A percentile compares a stretch with the other conserved stretches of the same genome.
Evolutionary conservation across 2,329 filamentous ascomycete genomes (phyloP).

Genomic region (Fusarium sp.): DNA sequence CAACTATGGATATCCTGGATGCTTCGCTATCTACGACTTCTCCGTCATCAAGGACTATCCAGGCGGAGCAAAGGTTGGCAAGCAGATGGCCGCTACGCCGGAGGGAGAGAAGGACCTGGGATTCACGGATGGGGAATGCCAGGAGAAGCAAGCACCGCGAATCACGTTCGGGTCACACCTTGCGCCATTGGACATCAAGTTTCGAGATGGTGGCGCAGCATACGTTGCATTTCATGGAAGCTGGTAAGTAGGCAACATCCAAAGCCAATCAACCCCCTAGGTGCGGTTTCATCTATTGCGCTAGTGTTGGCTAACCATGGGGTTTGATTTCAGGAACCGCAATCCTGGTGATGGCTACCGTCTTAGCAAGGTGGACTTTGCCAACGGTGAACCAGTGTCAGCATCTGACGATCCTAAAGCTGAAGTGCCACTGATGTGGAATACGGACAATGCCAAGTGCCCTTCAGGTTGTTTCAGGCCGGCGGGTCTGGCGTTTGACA

Average conservation of each 20-base stretch:
- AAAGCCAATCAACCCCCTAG: too few relatives aligned
- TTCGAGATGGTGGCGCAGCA: slow-evolving; percentile 11
- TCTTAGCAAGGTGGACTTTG: slow-evolving; percentile 16
- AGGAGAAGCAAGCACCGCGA: slow-evolving; percentile 9
- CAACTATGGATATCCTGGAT: slow-evolving; percentile 25
- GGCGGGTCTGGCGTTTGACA: slow-evolving; percentile 5
- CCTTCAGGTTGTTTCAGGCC: slow-evolving; percentile 18
- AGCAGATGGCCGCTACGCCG: slow-evolving; percentile 1
- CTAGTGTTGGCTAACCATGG: neutral
- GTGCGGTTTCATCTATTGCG: fast-evolving
- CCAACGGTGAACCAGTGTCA: neutral
- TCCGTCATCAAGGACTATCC: slow-evolving; percentile 7
- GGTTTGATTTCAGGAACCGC: neutral
- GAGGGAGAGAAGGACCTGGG: slow-evolving; percentile 14
- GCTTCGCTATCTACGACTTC: slow-evolving; percentile 17
- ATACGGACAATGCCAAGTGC: slow-evolving; percentile 5
- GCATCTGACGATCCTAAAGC: slow-evolving; percentile 7
- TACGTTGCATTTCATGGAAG: slow-evolving; percentile 20
- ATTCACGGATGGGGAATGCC: slow-evolving; percentile 21
- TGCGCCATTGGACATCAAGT: slow-evolving; percentile 16
- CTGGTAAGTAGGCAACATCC: neutral
- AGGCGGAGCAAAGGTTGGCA: slow-evolving; percentile 5
- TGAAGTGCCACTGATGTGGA: slow-evolving; percentile 22
- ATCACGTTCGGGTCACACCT: slow-evolving; percentile 19
- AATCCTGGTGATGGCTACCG: slow-evolving; percentile 23